These are phyloP conservation scores for Salicornia ramosissima DNA, from an alignment of 148 eudicot species.

Conservation along the genomic window DNA sequence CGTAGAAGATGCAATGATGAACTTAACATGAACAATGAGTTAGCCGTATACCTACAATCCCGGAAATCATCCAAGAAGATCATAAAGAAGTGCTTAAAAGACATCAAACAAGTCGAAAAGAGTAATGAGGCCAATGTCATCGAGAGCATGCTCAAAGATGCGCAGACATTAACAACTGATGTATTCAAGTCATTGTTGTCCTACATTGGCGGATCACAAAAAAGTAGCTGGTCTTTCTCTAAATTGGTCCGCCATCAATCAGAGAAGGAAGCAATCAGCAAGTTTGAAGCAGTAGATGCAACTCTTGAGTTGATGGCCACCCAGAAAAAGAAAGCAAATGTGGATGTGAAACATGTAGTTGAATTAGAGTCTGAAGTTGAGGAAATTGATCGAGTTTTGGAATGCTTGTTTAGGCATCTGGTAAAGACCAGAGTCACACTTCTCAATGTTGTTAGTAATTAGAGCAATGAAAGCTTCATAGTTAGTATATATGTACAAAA, in stretches of 20 bases:
- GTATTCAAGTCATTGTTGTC: slow-evolving; percentile 16
- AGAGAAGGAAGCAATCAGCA: neutral
- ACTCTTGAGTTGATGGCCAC: neutral
- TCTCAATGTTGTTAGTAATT: slow-evolving; percentile 9
- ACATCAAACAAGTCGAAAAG: slow-evolving; percentile 11
- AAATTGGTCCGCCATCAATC: slow-evolving; percentile 18
- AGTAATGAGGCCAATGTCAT: neutral
- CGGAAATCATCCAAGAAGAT: slow-evolving; percentile 25
- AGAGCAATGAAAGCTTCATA: neutral
- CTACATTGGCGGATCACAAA: slow-evolving; percentile 10
- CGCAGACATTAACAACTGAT: slow-evolving; percentile 11
- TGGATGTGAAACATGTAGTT: slow-evolving; percentile 1
- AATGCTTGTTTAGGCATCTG: slow-evolving; percentile 11
- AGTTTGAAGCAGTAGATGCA: slow-evolving; percentile 19
- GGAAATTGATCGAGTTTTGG: slow-evolving; percentile 10
- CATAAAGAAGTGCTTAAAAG: slow-evolving; percentile 21
- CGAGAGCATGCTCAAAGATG: slow-evolving; percentile 14
- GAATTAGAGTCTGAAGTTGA: slow-evolving; percentile 22
- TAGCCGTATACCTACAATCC: slow-evolving; percentile 13
- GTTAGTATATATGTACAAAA: neutral
- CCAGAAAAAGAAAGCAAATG: neutral
- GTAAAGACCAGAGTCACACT: slow-evolving; percentile 12
- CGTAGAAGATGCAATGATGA: slow-evolving; percentile 32
- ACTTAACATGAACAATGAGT: slow-evolving; percentile 11
- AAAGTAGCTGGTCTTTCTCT: slow-evolving; percentile 17